These are phyloP conservation scores for Termitomyces sp. DNA, from an alignment of 768 basidiomycete species.

Conservation along the genomic window DNA sequence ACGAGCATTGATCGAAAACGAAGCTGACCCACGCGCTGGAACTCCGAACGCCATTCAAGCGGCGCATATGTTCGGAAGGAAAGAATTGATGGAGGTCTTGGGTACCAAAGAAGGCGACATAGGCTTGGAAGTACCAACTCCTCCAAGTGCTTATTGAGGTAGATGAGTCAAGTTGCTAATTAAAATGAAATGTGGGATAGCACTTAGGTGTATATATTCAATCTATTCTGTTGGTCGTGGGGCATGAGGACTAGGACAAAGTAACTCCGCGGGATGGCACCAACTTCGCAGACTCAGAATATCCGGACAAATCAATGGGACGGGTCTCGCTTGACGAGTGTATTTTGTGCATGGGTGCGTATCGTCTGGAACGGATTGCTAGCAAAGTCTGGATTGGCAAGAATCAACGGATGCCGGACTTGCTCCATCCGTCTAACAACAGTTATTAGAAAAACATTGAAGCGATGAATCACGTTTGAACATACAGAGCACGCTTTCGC, in stretches of 20 bases:
- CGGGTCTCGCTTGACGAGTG: slow-evolving; percentile 43
- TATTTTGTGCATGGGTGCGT: slow-evolving; percentile 75
- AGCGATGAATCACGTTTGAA: slow-evolving; percentile 12
- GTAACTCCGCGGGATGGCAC: not conserved
- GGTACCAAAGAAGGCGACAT: slow-evolving; percentile 57
- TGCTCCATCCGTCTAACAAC: slow-evolving; percentile 53
- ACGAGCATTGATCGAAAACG: slow-evolving; percentile 41
- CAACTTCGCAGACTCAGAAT: not conserved
- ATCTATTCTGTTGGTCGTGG: not conserved
- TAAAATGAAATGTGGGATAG: not conserved
- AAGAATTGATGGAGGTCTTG: slow-evolving; percentile 47
- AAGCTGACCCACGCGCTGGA: slow-evolving; percentile 63
- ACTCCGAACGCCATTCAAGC: slow-evolving; percentile 64
- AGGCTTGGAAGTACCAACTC: slow-evolving; percentile 29
- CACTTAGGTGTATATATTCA: not conserved
- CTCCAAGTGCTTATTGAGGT: slow-evolving; percentile 14
- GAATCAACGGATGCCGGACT: slow-evolving; percentile 63
- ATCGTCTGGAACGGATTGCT: slow-evolving; percentile 74
- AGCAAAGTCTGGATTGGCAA: slow-evolving; percentile 58
- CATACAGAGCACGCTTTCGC: slow-evolving; percentile 65
- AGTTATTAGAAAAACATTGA: not conserved
- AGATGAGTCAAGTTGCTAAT: not conserved
- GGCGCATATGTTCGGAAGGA: slow-evolving; percentile 61
- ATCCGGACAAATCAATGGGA: not conserved
- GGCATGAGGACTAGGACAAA: not conserved